These are phyloP conservation scores for Blastobotrys malaysiensis DNA, from an alignment of 1,139 yeast genomes.

Conservation along the genomic window DNA sequence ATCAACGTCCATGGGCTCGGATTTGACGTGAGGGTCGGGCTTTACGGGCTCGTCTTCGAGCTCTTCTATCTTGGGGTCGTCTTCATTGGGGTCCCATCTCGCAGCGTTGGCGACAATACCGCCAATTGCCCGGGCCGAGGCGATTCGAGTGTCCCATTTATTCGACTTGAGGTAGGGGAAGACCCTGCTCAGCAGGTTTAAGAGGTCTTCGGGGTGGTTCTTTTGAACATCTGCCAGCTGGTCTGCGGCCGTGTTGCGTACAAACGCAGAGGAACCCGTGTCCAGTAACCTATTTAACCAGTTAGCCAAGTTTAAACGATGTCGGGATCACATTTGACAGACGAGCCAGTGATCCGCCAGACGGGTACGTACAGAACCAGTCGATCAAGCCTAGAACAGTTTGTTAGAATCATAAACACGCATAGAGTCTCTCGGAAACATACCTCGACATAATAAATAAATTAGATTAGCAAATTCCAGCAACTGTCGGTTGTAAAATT, in stretches of 20 bases:
- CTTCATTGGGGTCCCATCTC: conserved; percentile 75
- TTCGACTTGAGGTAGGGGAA: conserved; percentile 78
- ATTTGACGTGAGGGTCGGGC: conserved; percentile 16
- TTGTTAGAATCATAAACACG: background rate
- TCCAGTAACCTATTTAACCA: conserved; percentile 43
- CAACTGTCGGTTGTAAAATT: background rate
- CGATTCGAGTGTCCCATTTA: conserved; percentile 94
- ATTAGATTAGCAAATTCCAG: background rate
- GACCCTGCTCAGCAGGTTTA: conserved; percentile 78
- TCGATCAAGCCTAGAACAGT: conserved; percentile 33
- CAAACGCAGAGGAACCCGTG: conserved; percentile 92
- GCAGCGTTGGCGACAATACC: conserved; percentile 79
- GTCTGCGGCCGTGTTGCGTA: conserved; percentile 95
- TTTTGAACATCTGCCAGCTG: conserved; percentile 92
- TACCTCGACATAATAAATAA: conserved; percentile 11
- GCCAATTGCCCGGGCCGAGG: conserved; percentile 94
- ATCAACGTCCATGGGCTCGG: conserved; percentile 27
- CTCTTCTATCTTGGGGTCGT: conserved; percentile 13
- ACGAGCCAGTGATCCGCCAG: background rate
- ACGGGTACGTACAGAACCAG: conserved; percentile 32
- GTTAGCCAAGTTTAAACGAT: conserved; percentile 11
- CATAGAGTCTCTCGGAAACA: background rate
- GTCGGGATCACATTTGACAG: background rate
- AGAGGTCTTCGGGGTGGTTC: conserved; percentile 89
- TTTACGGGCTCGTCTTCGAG: conserved; percentile 15